Conservation (phyloP, 495 filamentous ascomycete genomes). For the Amphirosellinia nigrospora region DNA sequence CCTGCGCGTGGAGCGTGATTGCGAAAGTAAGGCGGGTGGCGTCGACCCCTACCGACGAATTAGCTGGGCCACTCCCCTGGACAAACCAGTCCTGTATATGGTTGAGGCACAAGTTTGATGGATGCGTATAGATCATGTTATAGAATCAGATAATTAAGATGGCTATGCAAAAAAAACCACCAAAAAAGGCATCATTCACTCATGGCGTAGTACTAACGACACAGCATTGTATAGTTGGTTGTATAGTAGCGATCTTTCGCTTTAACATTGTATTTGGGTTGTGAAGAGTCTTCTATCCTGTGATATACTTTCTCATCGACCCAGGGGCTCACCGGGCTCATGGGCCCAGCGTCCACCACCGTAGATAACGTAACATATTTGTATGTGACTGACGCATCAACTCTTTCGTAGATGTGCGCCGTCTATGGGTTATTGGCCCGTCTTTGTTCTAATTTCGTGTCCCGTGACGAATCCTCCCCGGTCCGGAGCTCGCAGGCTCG, state of each 20-base stretch:
- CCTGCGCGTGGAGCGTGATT: slow-evolving; percentile 16
- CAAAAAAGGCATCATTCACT: slow-evolving; percentile 4
- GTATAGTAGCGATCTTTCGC: slow-evolving; percentile 23
- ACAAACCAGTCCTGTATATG: neutral
- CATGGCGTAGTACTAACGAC: neutral
- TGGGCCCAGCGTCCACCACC: slow-evolving; percentile 25
- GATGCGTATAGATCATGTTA: neutral
- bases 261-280: slow-evolving; percentile 40
- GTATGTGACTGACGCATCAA: slow-evolving; percentile 9
- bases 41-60: slow-evolving; percentile 36
- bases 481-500: slow-evolving; percentile 32
- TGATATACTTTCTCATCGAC: slow-evolving; percentile 28
- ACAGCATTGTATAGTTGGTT: neutral
- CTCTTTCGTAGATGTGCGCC: neutral
- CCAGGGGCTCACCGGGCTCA: slow-evolving; percentile 26
- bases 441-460: slow-evolving; percentile 29
- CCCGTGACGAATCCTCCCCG: slow-evolving; percentile 19
- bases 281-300: slow-evolving; percentile 36
- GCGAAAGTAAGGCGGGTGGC: slow-evolving; percentile 45
- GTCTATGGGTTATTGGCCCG: slow-evolving; percentile 28
- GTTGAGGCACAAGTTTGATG: neutral
- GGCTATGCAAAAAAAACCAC: neutral
- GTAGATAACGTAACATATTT: slow-evolving; percentile 25
- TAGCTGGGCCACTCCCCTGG: slow-evolving; percentile 17
- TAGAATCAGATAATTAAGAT: slow-evolving; percentile 1